Base-by-base conservation (phyloP, 2,329 filamentous ascomycete species). In the Neofusicoccum kwambonambiense region DNA sequence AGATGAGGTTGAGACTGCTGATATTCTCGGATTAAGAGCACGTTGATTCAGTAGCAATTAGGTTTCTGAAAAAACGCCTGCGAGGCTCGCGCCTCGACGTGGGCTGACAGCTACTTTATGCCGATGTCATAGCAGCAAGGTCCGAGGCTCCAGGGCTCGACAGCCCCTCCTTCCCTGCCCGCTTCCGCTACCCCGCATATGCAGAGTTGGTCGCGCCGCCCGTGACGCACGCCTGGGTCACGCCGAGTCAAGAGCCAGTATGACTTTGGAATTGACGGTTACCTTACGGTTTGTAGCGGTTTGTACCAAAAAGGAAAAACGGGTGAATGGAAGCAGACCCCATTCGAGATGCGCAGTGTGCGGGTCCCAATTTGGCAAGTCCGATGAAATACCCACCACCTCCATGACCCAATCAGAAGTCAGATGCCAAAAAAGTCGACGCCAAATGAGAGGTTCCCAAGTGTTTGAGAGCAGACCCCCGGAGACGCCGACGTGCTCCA, bases 121-220 rank as follows among this genome's bases (percentile, higher is more conserved):
- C 22, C 56, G 9, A 60, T 47, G 56, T 47, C 15, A 58, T 47
- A 39, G 56, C 56, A 47, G n/a, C 42, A 47, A 31, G 31, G 41
- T 47, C 56, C 56, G 56, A 60, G 56, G 56, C 56, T 37, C 56
- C 56, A 41, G 47, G 56, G 56, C 56, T 47, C 11, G n/a, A 35
- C 41, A 47, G 42, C 56, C 56, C 56, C 44, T 51, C 58, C 51
- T 44, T 57, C 37, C 35, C 37, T 51, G 37, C 45, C 44, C 45
- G 19, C 58, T 62, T 51, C 45, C 58, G 58, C 37, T 62, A 62
- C 58, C 58, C 58, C 58, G 58, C 58, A 62, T 62, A 62, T 62
- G 58, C 58, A 62, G 15, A 47, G 56, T 31, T 60, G 56, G 47
- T 60, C 31, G 42, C 56, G 41, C 42, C 42, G 42, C 42, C 42